Conservation (phyloP, 169 alveolate genomes). For the Eimeria nieschulzi region DNA sequence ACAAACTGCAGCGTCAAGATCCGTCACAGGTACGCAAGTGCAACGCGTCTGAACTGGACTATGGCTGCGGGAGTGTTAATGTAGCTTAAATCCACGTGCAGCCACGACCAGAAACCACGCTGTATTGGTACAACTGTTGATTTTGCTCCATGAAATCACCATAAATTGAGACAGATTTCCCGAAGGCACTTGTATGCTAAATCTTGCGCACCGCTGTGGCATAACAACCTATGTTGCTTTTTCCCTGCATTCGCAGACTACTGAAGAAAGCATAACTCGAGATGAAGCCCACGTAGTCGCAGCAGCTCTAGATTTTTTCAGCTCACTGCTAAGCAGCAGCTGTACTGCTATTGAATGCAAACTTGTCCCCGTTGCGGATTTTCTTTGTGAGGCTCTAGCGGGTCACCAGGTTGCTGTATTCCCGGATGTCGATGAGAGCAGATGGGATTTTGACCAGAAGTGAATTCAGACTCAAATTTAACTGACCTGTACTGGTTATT, state of each 20-base stretch:
- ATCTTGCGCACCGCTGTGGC: too few species aligned
- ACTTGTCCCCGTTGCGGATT: background rate
- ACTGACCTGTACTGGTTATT: too few species aligned
- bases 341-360: constrained; percentile 13
- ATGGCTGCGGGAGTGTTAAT: background rate
- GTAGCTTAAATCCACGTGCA: too few species aligned
- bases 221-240: background rate
- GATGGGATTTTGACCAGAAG: too few species aligned
- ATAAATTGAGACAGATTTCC: too few species aligned
- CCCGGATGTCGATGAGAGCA: too few species aligned
- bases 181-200: too few species aligned
- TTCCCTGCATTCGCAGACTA: background rate
- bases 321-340: background rate
- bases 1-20: background rate
- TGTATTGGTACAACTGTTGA: too few species aligned
- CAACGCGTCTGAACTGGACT: background rate
- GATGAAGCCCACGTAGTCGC: background rate
- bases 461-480: too few species aligned
- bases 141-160: too few species aligned
- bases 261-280: background rate
- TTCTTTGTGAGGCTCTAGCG: constrained; percentile 10
- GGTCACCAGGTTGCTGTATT: constrained; percentile 5
- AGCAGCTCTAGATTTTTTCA: constrained; percentile 14
- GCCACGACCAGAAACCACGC: too few species aligned
- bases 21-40: background rate